A percentile compares a stretch with the other conserved stretches of the same genome.
Evolutionary conservation across 768 basidiomycete species (phyloP).

Genomic region (Pilatotrama ljubarskyi): DNA sequence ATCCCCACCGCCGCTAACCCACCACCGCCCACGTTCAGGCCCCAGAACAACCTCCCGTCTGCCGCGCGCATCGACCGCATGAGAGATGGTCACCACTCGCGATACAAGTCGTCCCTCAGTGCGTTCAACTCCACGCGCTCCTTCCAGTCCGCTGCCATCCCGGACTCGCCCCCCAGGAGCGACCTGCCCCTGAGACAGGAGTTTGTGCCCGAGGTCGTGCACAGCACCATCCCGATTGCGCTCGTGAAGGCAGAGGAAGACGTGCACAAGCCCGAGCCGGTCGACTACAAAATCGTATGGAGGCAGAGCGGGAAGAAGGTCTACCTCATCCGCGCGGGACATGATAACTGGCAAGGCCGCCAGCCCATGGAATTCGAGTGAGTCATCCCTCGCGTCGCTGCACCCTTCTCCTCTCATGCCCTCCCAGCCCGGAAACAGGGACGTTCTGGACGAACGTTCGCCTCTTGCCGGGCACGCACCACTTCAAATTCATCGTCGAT

Average conservation of each 20-base stretch:
- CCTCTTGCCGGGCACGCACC: constrained; percentile 88
- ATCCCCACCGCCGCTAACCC: constrained; percentile 41
- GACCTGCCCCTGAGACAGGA: constrained; percentile 27
- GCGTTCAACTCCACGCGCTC: constrained; percentile 48
- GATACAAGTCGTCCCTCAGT: constrained; percentile 36
- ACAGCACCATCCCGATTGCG: constrained; percentile 61
- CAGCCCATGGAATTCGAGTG: constrained; percentile 65
- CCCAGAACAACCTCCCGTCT: constrained; percentile 40
- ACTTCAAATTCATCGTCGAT: constrained; percentile 94
- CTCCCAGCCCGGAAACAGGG: constrained; percentile 34
- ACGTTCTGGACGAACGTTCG: constrained; percentile 43
- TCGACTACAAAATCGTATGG: constrained; percentile 62
- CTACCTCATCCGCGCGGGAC: constrained; percentile 68
- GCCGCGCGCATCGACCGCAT: constrained; percentile 41
- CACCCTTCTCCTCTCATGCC: neutral
- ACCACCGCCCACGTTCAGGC: constrained; percentile 27
- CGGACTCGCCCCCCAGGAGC: constrained; percentile 30
- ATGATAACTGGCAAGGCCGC: constrained; percentile 75
- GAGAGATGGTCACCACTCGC: constrained; percentile 22
- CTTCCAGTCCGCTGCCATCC: constrained; percentile 30
- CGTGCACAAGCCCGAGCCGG: constrained; percentile 30
- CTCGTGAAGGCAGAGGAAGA: constrained; percentile 41
- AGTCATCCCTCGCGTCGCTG: constrained; percentile 24
- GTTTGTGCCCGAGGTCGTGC: constrained; percentile 59
- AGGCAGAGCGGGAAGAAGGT: constrained; percentile 63